phyloP scores from a whole-genome alignment of 140 eudicot genomes.

The Stevia rebaudiana region DNA sequence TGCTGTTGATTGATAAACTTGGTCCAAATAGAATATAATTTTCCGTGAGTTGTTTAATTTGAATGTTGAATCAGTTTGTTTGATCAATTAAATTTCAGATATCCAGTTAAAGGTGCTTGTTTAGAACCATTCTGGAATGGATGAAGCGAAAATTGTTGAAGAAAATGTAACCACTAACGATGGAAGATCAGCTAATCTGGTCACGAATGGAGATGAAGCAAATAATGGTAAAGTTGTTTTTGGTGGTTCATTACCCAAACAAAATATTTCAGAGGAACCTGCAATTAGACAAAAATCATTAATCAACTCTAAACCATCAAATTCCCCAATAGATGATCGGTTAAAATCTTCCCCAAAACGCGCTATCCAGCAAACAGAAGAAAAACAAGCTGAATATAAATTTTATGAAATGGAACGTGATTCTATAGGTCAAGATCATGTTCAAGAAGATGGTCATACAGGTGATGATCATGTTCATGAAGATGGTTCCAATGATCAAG shows the following conservation, averaged over 20 bases:
- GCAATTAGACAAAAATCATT: slow-evolving; percentile 14
- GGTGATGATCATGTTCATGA: neutral
- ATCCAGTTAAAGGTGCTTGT: slow-evolving; percentile 10
- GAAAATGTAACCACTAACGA: slow-evolving; percentile 23
- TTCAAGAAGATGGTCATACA: neutral
- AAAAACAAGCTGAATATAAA: slow-evolving; percentile 12
- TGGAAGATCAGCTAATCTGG: slow-evolving; percentile 22
- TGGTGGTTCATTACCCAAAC: slow-evolving; percentile 3
- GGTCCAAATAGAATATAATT: neutral
- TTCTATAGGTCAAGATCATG: neutral
- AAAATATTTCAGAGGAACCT: slow-evolving; percentile 15
- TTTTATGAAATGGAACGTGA: neutral
- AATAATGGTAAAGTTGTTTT: neutral
- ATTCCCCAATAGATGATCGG: slow-evolving; percentile 19
- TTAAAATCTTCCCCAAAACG: slow-evolving; percentile 16
- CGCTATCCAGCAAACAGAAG: slow-evolving; percentile 12
- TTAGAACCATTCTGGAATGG: slow-evolving; percentile 42
- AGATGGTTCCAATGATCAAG: neutral
- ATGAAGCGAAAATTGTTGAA: slow-evolving; percentile 33
- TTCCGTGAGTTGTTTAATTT: neutral
- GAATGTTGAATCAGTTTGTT: neutral
- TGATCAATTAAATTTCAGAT: slow-evolving; percentile 19
- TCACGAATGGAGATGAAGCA: slow-evolving; percentile 15
- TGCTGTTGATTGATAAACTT: neutral
- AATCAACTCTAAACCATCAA: slow-evolving; percentile 12